A percentile compares a stretch with the other conserved stretches of the same genome.
Conservation (phyloP, 805 yeast species). For the Candida sanyiensis region DNA sequence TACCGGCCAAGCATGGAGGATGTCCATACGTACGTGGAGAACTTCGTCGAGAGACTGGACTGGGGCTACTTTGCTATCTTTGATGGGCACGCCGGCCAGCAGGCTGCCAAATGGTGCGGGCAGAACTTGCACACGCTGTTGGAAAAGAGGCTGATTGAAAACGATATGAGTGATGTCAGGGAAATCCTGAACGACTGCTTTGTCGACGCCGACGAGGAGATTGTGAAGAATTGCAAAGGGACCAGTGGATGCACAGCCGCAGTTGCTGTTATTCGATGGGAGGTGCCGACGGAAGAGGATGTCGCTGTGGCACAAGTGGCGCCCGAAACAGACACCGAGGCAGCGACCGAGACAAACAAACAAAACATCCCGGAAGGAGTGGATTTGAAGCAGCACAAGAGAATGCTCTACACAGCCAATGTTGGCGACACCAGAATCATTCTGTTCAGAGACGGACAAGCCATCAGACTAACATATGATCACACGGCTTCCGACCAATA, state of each 20-base stretch:
- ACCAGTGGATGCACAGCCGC: conserved; percentile 94
- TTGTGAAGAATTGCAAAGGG: conserved; percentile 55
- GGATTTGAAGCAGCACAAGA: conserved; percentile 36
- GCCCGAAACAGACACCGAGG: no score
- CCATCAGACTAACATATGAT: conserved; percentile 81
- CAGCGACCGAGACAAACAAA: neutral
- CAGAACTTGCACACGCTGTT: conserved; percentile 68
- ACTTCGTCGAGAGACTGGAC: conserved; percentile 84
- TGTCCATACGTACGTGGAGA: conserved; percentile 87
- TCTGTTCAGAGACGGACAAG: conserved; percentile 65
- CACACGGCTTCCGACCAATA: conserved; percentile 83
- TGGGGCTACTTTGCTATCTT: conserved; percentile 95
- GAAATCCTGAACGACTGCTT: conserved; percentile 66
- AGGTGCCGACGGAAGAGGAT: conserved; percentile 32
- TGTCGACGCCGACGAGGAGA: conserved; percentile 64
- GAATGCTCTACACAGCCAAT: conserved; percentile 88
- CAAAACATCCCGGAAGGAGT: neutral
- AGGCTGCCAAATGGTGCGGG: conserved; percentile 93
- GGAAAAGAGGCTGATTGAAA: conserved; percentile 48
- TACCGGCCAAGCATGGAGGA: conserved; percentile 93
- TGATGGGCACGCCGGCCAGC: conserved; percentile 96
- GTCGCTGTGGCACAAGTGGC: neutral
- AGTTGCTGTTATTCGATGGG: conserved; percentile 88
- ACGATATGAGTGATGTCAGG: conserved; percentile 50
- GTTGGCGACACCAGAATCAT: conserved; percentile 92